Conservation (phyloP, 73 alveolate species). For the Durusdinium trenchii region DNA sequence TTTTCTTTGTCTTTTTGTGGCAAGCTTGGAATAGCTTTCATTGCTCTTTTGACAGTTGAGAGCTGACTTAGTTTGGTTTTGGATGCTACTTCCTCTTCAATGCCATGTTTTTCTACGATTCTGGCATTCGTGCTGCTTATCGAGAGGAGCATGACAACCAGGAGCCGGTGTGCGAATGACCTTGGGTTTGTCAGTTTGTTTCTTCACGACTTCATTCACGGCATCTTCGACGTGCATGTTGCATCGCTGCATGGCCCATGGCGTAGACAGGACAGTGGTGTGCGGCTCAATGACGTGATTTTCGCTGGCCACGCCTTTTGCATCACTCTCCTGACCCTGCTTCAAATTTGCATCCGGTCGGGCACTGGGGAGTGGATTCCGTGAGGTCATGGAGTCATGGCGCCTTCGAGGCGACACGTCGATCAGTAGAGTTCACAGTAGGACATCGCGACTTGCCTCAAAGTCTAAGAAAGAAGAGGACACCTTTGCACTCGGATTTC, state of each 20-base stretch:
- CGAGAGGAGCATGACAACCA: slow-evolving; percentile 71
- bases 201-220: background rate
- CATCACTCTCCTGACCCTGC: slow-evolving; percentile 49
- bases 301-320: slow-evolving; percentile 84
- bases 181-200: too few species aligned
- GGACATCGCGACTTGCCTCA: too few species aligned
- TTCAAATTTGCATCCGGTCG: slow-evolving; percentile 54
- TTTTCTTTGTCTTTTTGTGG: background rate
- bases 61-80: slow-evolving; percentile 80
- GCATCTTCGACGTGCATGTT: background rate
- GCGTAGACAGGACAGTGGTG: slow-evolving; percentile 49
- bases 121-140: slow-evolving; percentile 75
- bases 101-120: slow-evolving; percentile 50
- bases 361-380: too few species aligned
- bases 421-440: too few species aligned
- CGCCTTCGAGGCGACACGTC: too few species aligned
- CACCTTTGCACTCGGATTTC: too few species aligned
- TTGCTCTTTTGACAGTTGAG: background rate
- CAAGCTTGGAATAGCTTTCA: background rate
- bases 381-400: too few species aligned
- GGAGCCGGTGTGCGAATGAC: slow-evolving; percentile 1
- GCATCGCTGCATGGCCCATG: background rate
- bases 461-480: too few species aligned
- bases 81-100: slow-evolving; percentile 92
- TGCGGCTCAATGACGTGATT: slow-evolving; percentile 69